Conservation (phyloP, 192 early-diverging fungal genomes). For the Coemansia sp. region DNA sequence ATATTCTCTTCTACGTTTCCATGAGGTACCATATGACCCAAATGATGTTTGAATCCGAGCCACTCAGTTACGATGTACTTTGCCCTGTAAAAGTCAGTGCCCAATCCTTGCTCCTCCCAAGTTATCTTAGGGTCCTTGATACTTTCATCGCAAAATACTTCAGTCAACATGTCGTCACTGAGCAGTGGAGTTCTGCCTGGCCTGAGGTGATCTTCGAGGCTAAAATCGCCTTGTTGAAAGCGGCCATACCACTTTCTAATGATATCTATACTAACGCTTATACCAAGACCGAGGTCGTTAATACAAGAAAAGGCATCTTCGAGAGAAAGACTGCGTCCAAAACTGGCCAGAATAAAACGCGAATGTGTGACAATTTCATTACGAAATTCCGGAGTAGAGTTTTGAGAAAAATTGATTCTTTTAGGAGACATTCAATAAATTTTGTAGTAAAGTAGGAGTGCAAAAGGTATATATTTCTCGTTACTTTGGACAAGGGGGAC, state of each 20-base stretch:
- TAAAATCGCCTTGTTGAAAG: slow-evolving; percentile 1
- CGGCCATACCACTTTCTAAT: background rate
- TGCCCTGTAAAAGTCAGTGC: background rate
- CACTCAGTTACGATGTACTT: background rate
- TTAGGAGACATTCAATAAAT: background rate
- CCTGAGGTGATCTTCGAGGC: background rate
- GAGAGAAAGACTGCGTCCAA: background rate
- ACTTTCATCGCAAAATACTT: background rate
- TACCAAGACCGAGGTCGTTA: background rate
- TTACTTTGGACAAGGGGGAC: no score
- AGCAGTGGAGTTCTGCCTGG: background rate
- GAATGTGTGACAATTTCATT: background rate
- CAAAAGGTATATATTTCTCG: no score
- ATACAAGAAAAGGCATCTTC: background rate
- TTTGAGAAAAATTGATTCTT: background rate
- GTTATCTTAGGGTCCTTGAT: background rate
- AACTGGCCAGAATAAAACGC: background rate
- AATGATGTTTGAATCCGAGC: background rate
- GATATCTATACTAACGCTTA: background rate
- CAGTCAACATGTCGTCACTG: background rate
- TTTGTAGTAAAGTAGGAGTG: background rate
- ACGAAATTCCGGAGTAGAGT: background rate
- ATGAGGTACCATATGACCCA: no score
- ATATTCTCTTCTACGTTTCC: background rate
- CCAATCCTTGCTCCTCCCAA: background rate